These are phyloP conservation scores for Microdochium nivale DNA, from an alignment of 2,329 filamentous ascomycete genomes.

Conservation along the genomic window DNA sequence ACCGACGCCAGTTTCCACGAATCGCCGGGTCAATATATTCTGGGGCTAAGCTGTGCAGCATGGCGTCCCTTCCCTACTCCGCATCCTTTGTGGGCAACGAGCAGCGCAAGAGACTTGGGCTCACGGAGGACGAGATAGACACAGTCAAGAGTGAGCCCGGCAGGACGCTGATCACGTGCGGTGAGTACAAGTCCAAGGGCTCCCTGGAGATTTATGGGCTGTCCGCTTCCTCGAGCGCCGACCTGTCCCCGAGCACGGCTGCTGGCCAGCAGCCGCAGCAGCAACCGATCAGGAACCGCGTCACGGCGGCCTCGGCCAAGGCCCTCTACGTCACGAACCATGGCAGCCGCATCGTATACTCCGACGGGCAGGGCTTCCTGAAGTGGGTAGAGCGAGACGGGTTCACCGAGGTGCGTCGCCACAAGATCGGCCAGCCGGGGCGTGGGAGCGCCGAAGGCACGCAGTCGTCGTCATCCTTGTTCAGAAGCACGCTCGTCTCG, in stretches of 20 bases:
- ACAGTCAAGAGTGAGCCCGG: conserved; percentile 41
- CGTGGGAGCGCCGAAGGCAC: conserved; percentile 25
- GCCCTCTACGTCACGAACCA: conserved; percentile 75
- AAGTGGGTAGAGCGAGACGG: conserved; percentile 91
- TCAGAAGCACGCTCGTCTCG: conserved; percentile 40
- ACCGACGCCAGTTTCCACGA: conserved; percentile 74
- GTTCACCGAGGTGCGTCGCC: conserved; percentile 46
- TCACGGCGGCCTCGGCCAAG: conserved; percentile 73
- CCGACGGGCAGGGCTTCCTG: conserved; percentile 74
- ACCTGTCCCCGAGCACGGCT: neutral
- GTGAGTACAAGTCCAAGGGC: conserved; percentile 87
- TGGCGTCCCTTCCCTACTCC: conserved; percentile 61
- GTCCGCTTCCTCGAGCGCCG: conserved; percentile 10
- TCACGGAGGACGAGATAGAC: conserved; percentile 45
- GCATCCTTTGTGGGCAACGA: conserved; percentile 56
- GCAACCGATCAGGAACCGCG: conserved; percentile 61
- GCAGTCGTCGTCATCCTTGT: conserved; percentile 39
- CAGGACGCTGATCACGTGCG: conserved; percentile 69
- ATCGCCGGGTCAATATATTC: conserved; percentile 75
- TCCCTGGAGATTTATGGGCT: conserved; percentile 81
- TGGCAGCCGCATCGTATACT: conserved; percentile 72
- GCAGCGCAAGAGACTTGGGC: conserved; percentile 42
- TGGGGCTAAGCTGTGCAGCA: conserved; percentile 67
- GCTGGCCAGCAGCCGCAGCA: conserved; percentile 7
- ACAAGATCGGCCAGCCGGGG: conserved; percentile 48